These are phyloP conservation scores for Tylopilus felleus DNA, from an alignment of 768 basidiomycete species.

Conservation along the genomic window DNA sequence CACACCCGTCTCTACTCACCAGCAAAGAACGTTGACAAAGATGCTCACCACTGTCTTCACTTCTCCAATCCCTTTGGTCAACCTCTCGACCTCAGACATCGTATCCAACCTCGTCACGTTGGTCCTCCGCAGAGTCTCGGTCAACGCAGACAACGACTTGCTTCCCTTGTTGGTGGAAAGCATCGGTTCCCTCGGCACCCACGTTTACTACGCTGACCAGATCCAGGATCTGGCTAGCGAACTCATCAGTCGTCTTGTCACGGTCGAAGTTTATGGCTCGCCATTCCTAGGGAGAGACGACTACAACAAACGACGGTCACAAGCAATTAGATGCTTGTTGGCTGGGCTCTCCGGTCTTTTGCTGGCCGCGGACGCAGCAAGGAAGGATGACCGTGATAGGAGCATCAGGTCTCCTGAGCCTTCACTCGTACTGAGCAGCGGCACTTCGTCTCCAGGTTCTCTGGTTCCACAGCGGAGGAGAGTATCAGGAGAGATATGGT, in stretches of 20 bases:
- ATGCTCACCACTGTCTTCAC: constrained; percentile 87
- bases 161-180: constrained; percentile 69
- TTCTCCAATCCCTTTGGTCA: constrained; percentile 78
- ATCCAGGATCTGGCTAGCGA: constrained; percentile 90
- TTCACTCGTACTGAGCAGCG: constrained; percentile 29
- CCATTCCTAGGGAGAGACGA: constrained; percentile 37
- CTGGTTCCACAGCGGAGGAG: constrained; percentile 56
- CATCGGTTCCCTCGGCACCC: constrained; percentile 80
- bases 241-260: constrained; percentile 67
- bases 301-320: constrained; percentile 47
- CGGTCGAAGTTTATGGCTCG: constrained; percentile 64
- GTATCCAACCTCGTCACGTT: constrained; percentile 74
- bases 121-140: constrained; percentile 64
- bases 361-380: constrained; percentile 49
- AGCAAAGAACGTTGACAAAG: constrained; percentile 60
- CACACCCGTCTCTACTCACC: constrained; percentile 38
- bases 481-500: constrained; percentile 84
- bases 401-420: constrained; percentile 18
- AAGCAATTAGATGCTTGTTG: constrained; percentile 68
- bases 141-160: constrained; percentile 60
- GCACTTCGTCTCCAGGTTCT: constrained; percentile 20
- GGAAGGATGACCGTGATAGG: constrained; percentile 22
- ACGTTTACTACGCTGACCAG: constrained; percentile 95
- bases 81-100: constrained; percentile 87
- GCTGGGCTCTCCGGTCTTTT: constrained; percentile 70